phyloP scores from a whole-genome alignment of 305 asterid genomes.

The Fraxinus paxiana region DNA sequence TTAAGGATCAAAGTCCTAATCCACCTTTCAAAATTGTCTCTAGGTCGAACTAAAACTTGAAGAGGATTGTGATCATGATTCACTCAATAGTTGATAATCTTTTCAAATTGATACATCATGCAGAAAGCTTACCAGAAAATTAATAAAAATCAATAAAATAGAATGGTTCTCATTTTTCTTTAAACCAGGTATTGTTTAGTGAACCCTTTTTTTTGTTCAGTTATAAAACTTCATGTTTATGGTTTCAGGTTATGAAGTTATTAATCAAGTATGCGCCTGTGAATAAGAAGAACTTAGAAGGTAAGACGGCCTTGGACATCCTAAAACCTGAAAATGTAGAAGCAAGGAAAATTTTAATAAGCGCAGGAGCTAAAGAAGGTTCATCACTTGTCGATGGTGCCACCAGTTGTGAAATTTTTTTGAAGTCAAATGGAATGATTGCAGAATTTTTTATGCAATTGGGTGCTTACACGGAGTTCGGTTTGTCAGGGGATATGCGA shows the following conservation, averaged over 20 bases:
- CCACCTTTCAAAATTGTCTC: no score
- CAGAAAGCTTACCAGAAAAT: no score
- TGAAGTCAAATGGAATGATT: not conserved
- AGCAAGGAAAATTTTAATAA: not conserved
- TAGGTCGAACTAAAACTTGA: no score
- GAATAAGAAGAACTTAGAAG: conserved; percentile 7
- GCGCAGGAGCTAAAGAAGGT: not conserved
- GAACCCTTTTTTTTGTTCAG: not conserved
- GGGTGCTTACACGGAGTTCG: not conserved
- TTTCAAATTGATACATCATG: no score
- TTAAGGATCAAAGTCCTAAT: no score
- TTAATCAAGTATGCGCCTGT: not conserved
- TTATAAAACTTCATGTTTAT: not conserved
- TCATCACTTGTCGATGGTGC: not conserved
- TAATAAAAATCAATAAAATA: no score
- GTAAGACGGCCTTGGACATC: conserved; percentile 25
- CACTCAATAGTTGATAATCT: no score
- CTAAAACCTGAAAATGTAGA: not conserved
- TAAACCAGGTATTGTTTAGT: no score
- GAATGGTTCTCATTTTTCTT: not conserved
- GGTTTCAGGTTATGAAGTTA: conserved; percentile 1
- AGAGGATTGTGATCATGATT: no score
- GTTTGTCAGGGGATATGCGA: conserved; percentile 13
- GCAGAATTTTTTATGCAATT: not conserved
- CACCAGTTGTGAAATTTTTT: not conserved